phyloP scores from a whole-genome alignment of 257 asterid species.

The Lavandula angustifolia region DNA sequence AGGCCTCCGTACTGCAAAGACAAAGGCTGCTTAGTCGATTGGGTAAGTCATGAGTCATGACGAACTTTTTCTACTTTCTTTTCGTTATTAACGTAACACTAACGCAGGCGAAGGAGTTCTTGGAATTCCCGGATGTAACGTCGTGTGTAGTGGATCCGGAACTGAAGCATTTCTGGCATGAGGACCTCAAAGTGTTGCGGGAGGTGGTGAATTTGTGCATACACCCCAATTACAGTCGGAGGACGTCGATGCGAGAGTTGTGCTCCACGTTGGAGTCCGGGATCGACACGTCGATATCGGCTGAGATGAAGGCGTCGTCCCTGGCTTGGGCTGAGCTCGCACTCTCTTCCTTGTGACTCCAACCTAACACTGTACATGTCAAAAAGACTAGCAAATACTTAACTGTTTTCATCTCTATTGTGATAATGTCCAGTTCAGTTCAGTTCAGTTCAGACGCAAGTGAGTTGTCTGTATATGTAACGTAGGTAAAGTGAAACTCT shows the following conservation, averaged over 20 bases:
- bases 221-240: conserved; percentile 46
- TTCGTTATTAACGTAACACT: no score
- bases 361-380: conserved; percentile 41
- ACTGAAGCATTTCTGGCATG: conserved; percentile 67
- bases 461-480: no score
- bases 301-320: conserved; percentile 74
- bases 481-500: conserved; percentile 24
- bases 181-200: conserved; percentile 77
- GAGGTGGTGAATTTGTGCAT: conserved; percentile 69
- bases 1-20: conserved; percentile 86
- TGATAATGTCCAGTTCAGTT: no score
- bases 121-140: conserved; percentile 56
- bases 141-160: conserved; percentile 75
- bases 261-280: conserved; percentile 65
- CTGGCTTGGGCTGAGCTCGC: conserved; percentile 96
- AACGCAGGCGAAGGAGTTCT: conserved; percentile 74
- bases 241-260: conserved; percentile 65
- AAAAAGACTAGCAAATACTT: no score
- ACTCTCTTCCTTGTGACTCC: conserved; percentile 51
- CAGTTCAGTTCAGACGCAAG: neutral
- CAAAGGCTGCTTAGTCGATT: conserved; percentile 77
- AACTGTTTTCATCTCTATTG: no score
- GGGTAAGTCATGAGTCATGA: conserved; percentile 58
- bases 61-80: no score
- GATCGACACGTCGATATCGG: conserved; percentile 71